phyloP scores from a whole-genome alignment of 2,329 filamentous ascomycete species.

The Colletotrichum tropicicola region DNA sequence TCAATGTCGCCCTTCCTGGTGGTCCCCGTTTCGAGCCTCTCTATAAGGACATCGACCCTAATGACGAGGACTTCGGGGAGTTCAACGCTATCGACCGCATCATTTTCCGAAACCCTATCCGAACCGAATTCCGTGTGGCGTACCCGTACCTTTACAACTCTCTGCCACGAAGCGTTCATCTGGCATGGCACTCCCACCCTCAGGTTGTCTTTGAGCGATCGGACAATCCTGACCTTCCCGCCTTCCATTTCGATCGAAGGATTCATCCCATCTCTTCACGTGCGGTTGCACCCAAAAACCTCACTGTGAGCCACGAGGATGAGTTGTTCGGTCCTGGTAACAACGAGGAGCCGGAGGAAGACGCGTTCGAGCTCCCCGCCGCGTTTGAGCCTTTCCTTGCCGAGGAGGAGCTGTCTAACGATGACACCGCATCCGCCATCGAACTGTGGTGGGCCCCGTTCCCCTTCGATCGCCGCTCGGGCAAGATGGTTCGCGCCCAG shows the following conservation, averaged over 20 bases:
- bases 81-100: conserved; percentile 99
- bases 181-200: conserved; percentile 93
- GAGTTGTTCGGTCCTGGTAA: conserved; percentile 87
- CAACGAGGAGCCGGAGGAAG: conserved; percentile 78
- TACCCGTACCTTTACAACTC: conserved; percentile 98
- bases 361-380: conserved; percentile 83
- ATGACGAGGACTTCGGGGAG: conserved; percentile 98
- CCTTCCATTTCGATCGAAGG: conserved; percentile 97
- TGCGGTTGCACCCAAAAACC: conserved; percentile 91
- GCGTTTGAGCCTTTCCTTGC: conserved; percentile 88
- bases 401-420: conserved; percentile 88
- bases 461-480: conserved; percentile 93
- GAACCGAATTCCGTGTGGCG: conserved; percentile 94
- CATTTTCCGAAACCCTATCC: conserved; percentile 94
- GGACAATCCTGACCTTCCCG: conserved; percentile 88
- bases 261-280: conserved; percentile 98
- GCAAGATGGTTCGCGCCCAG: conserved; percentile 94
- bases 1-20: conserved; percentile 97
- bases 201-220: conserved; percentile 91
- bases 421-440: conserved; percentile 90
- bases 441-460: conserved; percentile 98
- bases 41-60: conserved; percentile 98
- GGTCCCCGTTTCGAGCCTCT: conserved; percentile 95
- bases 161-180: conserved; percentile 89
- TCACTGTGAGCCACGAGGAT: conserved; percentile 92